Evolutionary conservation across 768 basidiomycete genomes (phyloP).

Genomic region (Lactifluus volemus): DNA sequence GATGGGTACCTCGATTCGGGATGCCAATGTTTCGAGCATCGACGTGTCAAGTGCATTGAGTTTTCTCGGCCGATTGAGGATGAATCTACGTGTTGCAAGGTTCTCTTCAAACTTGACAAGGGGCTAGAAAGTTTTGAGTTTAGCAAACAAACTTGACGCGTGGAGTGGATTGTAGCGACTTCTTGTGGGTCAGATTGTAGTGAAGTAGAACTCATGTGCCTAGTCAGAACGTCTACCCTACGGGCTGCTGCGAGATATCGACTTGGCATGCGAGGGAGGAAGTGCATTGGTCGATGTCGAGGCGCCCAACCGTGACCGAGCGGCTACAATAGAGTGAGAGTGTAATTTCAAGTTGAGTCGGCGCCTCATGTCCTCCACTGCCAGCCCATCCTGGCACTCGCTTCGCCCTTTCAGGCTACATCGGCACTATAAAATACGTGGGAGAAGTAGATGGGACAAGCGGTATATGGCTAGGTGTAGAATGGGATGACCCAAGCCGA

Average conservation of each 20-base stretch:
- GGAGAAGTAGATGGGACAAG: conserved; percentile 55
- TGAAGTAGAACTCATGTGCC: conserved; percentile 29
- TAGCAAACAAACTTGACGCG: background rate
- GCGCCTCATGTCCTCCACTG: background rate
- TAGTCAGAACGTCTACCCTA: conserved; percentile 27
- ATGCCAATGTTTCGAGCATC: conserved; percentile 65
- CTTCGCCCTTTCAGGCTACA: conserved; percentile 41
- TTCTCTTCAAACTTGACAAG: conserved; percentile 65
- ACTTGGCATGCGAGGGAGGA: conserved; percentile 8
- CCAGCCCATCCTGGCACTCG: conserved; percentile 42
- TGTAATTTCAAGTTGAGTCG: no score
- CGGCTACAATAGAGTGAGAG: no score
- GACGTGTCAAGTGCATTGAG: conserved; percentile 73
- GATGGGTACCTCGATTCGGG: conserved; percentile 62
- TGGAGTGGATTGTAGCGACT: background rate
- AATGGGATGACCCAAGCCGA: conserved; percentile 82
- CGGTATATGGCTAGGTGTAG: conserved; percentile 89
- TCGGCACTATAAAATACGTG: conserved; percentile 63
- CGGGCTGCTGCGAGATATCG: conserved; percentile 22
- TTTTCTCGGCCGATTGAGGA: conserved; percentile 72
- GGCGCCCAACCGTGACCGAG: background rate
- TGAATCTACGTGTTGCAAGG: conserved; percentile 53
- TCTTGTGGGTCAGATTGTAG: conserved; percentile 1
- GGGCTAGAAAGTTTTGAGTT: conserved; percentile 20
- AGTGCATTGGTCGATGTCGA: background rate